These are phyloP conservation scores for Lasiodiplodia sp. DNA, from an alignment of 2,329 filamentous ascomycete genomes.

Conservation along the genomic window DNA sequence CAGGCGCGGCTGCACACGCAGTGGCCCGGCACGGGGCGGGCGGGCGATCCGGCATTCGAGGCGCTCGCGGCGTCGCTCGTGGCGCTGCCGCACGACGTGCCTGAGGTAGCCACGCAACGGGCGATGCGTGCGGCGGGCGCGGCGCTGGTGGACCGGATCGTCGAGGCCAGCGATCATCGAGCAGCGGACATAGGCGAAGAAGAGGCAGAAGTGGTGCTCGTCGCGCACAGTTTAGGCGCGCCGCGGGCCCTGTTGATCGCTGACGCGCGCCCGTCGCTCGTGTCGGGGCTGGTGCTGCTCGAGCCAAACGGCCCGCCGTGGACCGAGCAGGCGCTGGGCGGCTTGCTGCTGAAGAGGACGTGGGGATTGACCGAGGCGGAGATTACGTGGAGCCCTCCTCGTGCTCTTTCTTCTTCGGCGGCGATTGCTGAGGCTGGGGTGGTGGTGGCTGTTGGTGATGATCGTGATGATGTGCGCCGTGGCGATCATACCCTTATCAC, in stretches of 20 bases:
- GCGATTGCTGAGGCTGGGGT: background rate
- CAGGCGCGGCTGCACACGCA: slow-evolving; percentile 54
- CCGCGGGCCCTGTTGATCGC: background rate
- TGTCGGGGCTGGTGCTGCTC: slow-evolving; percentile 50
- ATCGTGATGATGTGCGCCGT: background rate
- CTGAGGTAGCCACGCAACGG: slow-evolving; percentile 43
- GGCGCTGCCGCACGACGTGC: background rate
- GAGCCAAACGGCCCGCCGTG: slow-evolving; percentile 31
- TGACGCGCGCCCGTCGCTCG: background rate
- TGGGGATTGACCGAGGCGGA: background rate
- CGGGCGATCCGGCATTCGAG: slow-evolving; percentile 50
- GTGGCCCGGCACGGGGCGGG: slow-evolving; percentile 41
- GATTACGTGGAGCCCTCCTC: background rate
- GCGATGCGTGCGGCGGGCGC: slow-evolving; percentile 41
- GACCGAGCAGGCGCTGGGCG: background rate
- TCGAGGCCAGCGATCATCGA: slow-evolving; percentile 44
- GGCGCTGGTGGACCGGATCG: slow-evolving; percentile 44
- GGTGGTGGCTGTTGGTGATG: background rate
- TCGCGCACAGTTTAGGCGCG: background rate
- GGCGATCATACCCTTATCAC: background rate
- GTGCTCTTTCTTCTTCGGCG: background rate
- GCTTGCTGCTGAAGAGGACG: background rate
- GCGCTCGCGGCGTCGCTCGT: background rate
- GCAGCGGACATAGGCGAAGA: background rate
- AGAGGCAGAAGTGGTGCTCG: background rate